These are phyloP conservation scores for Curvularia eragrostidis DNA, from an alignment of 2,329 filamentous ascomycete species.

Conservation along the genomic window DNA sequence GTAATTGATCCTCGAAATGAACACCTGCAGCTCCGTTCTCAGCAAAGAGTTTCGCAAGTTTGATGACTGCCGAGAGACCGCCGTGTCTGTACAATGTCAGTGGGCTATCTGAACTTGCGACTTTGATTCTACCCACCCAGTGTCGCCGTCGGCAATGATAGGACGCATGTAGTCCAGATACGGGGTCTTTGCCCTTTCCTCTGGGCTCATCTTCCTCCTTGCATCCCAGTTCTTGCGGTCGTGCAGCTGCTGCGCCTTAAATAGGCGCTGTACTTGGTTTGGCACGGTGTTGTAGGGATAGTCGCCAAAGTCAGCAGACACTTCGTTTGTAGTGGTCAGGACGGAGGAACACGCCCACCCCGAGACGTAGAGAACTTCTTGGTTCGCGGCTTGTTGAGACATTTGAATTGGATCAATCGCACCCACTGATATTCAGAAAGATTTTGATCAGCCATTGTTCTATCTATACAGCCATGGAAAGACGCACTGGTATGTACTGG, in stretches of 20 bases:
- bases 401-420: conserved; percentile 99
- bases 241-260: conserved; percentile 96
- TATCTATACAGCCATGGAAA: conserved; percentile 27
- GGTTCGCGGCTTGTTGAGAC: conserved; percentile 96
- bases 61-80: conserved; percentile 88
- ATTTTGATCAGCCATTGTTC: conserved; percentile 38
- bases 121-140: conserved; percentile 60
- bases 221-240: conserved; percentile 94
- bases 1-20: conserved; percentile 97
- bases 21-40: conserved; percentile 96
- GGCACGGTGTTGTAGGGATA: conserved; percentile 99
- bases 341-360: conserved; percentile 98
- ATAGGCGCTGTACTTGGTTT: conserved; percentile 93
- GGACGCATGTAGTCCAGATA: conserved; percentile 93
- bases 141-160: conserved; percentile 96
- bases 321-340: conserved; percentile 92
- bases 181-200: conserved; percentile 75
- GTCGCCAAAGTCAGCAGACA: conserved; percentile 96
- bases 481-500: conserved; percentile 89
- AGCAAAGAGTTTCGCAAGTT: conserved; percentile 95
- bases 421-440: conserved; percentile 69
- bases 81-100: conserved; percentile 70
- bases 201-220: conserved; percentile 76
- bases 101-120: accelerated
- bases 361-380: conserved; percentile 94